Evolutionary conservation across 2,329 filamentous ascomycete species (phyloP).

Genomic region (Verticillium nonalfalfae): DNA sequence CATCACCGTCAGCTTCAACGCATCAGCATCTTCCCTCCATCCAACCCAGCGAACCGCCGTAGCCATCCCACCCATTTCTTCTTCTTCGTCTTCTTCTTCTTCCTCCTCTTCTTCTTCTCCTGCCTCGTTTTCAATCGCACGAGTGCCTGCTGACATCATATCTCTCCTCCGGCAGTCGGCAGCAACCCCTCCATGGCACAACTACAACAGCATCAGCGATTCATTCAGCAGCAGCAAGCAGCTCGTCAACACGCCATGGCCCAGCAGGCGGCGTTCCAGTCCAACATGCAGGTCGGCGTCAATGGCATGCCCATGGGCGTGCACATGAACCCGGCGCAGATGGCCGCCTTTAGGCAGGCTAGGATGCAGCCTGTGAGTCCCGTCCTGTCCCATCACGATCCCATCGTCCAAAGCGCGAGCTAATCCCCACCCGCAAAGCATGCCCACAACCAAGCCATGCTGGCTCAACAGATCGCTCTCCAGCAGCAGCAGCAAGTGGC

Average conservation of each 20-base stretch:
- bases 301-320: constrained; percentile 47
- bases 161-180: constrained; percentile 11
- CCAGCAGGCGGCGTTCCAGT: constrained; percentile 40
- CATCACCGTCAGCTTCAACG: not conserved
- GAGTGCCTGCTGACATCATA: not conserved
- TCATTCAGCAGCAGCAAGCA: constrained; percentile 48
- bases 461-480: constrained; percentile 40
- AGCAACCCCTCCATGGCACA: constrained; percentile 28
- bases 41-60: not conserved
- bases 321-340: constrained; percentile 39
- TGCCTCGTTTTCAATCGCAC: not conserved
- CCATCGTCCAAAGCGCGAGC: constrained; percentile 1
- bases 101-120: not conserved
- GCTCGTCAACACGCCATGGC: constrained; percentile 45
- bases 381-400: not conserved
- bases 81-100: not conserved
- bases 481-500: constrained; percentile 30
- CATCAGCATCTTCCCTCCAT: not conserved
- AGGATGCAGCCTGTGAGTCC: constrained; percentile 35
- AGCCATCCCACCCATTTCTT: too few species aligned
- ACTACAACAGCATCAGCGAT: constrained; percentile 45
- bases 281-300: constrained; percentile 39
- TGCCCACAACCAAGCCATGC: constrained; percentile 25
- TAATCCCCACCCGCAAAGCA: constrained; percentile 14
- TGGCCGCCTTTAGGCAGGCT: constrained; percentile 40